phyloP scores from a whole-genome alignment of 1,284 basidiomycete species.

The Wolfiporia cocos region DNA sequence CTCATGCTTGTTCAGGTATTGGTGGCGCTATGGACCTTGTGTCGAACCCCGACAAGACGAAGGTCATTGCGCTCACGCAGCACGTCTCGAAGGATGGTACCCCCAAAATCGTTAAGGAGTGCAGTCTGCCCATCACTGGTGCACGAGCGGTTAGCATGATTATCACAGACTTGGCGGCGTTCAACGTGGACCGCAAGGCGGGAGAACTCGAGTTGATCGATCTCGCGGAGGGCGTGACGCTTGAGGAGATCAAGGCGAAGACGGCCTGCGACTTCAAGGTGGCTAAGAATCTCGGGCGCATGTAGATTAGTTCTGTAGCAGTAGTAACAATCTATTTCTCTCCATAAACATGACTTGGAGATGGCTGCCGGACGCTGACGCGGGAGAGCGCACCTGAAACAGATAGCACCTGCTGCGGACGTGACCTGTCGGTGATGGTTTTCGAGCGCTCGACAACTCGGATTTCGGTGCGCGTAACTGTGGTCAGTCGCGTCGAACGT shows the following conservation, averaged over 20 bases:
- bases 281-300: constrained; percentile 25
- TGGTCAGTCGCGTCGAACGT: no score
- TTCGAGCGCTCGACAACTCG: no score
- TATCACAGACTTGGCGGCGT: constrained; percentile 90
- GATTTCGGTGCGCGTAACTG: no score
- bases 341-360: background rate
- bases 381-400: background rate
- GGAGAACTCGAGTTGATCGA: constrained; percentile 78
- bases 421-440: background rate
- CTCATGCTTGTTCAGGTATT: constrained; percentile 62
- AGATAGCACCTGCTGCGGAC: background rate
- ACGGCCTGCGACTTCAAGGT: constrained; percentile 78
- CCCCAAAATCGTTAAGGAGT: constrained; percentile 82
- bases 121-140: constrained; percentile 85
- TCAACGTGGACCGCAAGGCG: constrained; percentile 76
- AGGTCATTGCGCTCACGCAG: constrained; percentile 85
- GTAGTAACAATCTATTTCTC: constrained; percentile 1
- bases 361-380: no score
- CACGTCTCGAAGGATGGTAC: constrained; percentile 87
- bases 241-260: constrained; percentile 83
- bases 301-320: constrained; percentile 11
- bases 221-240: constrained; percentile 74
- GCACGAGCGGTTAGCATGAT: constrained; percentile 82
- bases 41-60: constrained; percentile 88
- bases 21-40: constrained; percentile 97